phyloP scores from a whole-genome alignment of 306 rosid species.

The Trifolium repens region DNA sequence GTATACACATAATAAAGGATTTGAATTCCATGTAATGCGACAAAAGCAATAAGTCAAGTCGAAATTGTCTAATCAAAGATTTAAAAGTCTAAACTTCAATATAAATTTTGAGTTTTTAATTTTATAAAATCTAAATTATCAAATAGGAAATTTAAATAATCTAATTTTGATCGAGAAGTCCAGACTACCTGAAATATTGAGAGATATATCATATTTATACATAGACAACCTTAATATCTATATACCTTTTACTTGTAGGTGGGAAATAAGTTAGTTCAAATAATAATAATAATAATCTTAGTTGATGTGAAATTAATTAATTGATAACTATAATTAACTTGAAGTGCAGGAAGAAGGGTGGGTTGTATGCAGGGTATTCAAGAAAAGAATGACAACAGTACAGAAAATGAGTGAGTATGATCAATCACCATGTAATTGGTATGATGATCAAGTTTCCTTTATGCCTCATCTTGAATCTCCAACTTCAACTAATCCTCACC shows the following conservation, averaged over 20 bases:
- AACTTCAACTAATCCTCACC: slow-evolving; percentile 46
- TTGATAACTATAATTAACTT: neutral
- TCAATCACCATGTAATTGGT: slow-evolving; percentile 67
- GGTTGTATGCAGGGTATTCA: slow-evolving; percentile 91
- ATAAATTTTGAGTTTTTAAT: too few species aligned
- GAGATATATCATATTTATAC: neutral
- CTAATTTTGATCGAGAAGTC: too few species aligned
- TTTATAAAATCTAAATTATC: too few species aligned
- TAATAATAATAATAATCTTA: neutral
- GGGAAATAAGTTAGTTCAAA: neutral
- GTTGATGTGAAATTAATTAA: neutral
- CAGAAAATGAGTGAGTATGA: slow-evolving; percentile 70
- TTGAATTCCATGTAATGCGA: too few species aligned
- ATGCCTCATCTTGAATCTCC: slow-evolving; percentile 78
- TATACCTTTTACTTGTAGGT: neutral
- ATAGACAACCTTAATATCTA: neutral
- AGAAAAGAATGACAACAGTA: slow-evolving; percentile 65
- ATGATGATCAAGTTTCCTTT: slow-evolving; percentile 78
- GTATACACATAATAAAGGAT: too few species aligned
- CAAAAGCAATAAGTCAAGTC: too few species aligned
- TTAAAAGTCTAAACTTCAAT: too few species aligned
- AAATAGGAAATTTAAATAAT: too few species aligned
- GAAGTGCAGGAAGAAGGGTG: slow-evolving; percentile 74
- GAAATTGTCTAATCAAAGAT: too few species aligned
- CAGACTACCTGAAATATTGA: too few species aligned